These are phyloP conservation scores for Persicaria tinctoria DNA, from an alignment of 148 eudicot genomes.

Conservation along the genomic window DNA sequence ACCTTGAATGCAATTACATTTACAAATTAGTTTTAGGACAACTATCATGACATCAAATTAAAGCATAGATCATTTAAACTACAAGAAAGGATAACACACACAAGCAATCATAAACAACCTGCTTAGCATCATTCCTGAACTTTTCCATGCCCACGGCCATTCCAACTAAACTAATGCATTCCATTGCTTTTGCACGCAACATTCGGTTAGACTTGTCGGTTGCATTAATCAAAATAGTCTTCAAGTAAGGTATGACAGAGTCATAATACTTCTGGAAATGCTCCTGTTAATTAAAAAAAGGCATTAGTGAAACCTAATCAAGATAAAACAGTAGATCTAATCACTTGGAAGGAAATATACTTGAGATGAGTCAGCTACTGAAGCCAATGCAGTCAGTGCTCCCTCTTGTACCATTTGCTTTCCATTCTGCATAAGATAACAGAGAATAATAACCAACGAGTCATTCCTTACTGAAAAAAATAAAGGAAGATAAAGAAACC, in stretches of 20 bases:
- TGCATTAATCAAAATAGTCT: slow-evolving; percentile 73
- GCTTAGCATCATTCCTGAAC: slow-evolving; percentile 94
- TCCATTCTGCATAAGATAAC: slow-evolving; percentile 45
- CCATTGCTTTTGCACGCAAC: slow-evolving; percentile 98
- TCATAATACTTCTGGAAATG: slow-evolving; percentile 89
- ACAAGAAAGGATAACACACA: neutral
- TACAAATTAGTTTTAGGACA: neutral
- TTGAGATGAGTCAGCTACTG: slow-evolving; percentile 96
- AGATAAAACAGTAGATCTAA: neutral
- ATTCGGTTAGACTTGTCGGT: slow-evolving; percentile 84
- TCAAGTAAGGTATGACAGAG: slow-evolving; percentile 88
- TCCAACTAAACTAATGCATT: slow-evolving; percentile 91
- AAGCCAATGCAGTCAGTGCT: slow-evolving; percentile 91
- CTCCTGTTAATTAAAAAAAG: slow-evolving; percentile 35
- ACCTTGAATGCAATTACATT: slow-evolving; percentile 38
- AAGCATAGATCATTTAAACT: neutral
- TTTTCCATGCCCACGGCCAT: slow-evolving; percentile 99
- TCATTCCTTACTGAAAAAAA: neutral
- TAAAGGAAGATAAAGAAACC: neutral
- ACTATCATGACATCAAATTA: neutral
- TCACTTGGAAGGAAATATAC: slow-evolving; percentile 20
- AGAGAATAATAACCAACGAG: neutral
- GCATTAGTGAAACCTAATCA: neutral
- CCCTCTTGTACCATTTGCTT: slow-evolving; percentile 98
- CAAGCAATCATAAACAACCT: slow-evolving; percentile 33